Conservation (phyloP, 1,284 basidiomycete species). For the Ustilago vetiveriae region DNA sequence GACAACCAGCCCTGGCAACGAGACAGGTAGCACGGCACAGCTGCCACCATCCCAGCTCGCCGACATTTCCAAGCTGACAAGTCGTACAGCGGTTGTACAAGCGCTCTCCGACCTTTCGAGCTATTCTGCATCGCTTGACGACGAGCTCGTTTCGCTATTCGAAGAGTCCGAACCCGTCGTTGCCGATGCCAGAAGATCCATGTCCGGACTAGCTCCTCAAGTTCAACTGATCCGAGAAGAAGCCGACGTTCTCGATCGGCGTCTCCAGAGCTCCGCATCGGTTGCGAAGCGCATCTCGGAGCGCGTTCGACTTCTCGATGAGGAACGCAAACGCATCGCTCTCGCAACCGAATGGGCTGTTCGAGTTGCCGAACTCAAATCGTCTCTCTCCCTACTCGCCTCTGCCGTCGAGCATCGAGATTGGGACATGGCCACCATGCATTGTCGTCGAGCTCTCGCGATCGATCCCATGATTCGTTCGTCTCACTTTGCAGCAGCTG, state of each 20-base stretch:
- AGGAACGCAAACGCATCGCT: constrained; percentile 86
- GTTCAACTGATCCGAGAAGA: constrained; percentile 76
- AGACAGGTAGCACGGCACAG: background rate
- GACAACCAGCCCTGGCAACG: constrained; percentile 7
- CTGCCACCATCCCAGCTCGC: constrained; percentile 8
- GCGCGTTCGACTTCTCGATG: constrained; percentile 84
- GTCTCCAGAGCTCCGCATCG: constrained; percentile 76
- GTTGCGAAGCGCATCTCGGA: constrained; percentile 90
- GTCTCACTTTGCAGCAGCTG: constrained; percentile 84
- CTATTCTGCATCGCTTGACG: constrained; percentile 80
- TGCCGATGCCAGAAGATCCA: constrained; percentile 27
- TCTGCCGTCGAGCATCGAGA: constrained; percentile 83
- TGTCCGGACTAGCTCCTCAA: constrained; percentile 73
- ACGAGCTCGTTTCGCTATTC: constrained; percentile 78
- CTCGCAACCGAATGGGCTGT: constrained; percentile 84
- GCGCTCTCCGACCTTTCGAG: constrained; percentile 74
- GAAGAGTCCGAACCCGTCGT: constrained; percentile 69
- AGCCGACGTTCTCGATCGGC: constrained; percentile 72
- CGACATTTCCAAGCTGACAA: constrained; percentile 43
- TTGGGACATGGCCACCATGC: constrained; percentile 92
- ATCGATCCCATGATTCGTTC: constrained; percentile 80
- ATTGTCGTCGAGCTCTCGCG: constrained; percentile 88
- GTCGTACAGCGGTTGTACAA: constrained; percentile 52
- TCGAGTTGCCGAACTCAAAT: constrained; percentile 89
- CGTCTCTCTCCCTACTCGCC: constrained; percentile 80